phyloP scores from a whole-genome alignment of 2,329 filamentous ascomycete species.

The Nigrograna mackinnonii region DNA sequence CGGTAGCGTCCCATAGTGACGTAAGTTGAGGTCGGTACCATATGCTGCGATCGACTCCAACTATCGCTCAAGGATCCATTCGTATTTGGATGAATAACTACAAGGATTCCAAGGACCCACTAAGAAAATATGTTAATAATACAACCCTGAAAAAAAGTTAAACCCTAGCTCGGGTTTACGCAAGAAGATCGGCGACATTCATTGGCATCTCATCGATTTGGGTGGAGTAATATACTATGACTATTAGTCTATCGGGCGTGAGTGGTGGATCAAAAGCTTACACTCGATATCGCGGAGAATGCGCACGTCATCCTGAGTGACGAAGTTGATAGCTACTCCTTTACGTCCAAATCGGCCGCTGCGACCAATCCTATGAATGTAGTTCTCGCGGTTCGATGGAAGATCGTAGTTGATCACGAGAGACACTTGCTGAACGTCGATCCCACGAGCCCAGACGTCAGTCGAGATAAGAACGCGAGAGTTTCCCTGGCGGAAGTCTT shows the following conservation, averaged over 20 bases:
- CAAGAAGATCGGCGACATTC: conserved; percentile 63
- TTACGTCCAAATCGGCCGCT: conserved; percentile 96
- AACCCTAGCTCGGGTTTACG: conserved; percentile 16
- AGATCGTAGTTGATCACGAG: conserved; percentile 99
- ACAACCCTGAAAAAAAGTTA: no score
- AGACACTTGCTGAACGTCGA: conserved; percentile 97
- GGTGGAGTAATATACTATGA: conserved; percentile 85
- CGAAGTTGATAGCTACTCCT: conserved; percentile 99
- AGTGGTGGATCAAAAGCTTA: conserved; percentile 48
- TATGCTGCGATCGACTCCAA: no score
- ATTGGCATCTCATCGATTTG: conserved; percentile 99
- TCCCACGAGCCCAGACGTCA: conserved; percentile 96
- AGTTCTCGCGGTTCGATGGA: conserved; percentile 98
- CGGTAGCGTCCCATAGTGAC: no score
- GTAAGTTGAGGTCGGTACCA: no score
- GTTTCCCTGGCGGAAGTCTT: conserved; percentile 96
- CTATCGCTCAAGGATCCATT: no score
- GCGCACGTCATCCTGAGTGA: conserved; percentile 95
- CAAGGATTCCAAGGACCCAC: no score
- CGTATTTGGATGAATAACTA: no score
- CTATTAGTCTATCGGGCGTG: conserved; percentile 35
- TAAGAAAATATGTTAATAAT: no score
- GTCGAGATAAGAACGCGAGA: conserved; percentile 96
- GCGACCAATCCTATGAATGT: conserved; percentile 97
- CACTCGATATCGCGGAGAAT: conserved; percentile 96